Evolutionary conservation across 257 asterid species (phyloP).

Genomic region (Nicotiana benthamiana): DNA sequence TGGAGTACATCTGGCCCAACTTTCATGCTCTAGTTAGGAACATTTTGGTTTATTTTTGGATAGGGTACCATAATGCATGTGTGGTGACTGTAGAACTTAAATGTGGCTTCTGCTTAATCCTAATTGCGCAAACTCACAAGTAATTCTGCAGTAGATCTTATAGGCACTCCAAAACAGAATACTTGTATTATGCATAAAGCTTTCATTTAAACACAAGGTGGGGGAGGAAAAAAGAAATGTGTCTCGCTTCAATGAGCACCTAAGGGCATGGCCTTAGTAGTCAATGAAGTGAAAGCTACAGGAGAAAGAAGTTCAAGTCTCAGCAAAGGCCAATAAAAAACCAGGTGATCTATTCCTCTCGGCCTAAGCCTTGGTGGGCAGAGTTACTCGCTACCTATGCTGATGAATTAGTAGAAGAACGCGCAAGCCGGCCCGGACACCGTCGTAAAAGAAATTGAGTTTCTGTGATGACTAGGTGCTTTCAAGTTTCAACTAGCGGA

Average conservation of each 20-base stretch:
- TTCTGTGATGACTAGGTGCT: background rate
- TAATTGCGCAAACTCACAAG: background rate
- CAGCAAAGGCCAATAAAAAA: background rate
- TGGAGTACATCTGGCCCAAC: background rate
- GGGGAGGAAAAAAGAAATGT: background rate
- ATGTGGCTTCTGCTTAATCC: background rate
- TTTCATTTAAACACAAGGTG: background rate
- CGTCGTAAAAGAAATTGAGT: background rate
- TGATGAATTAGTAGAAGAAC: background rate
- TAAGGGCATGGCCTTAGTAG: background rate
- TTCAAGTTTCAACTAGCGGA: background rate
- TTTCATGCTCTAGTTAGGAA: background rate
- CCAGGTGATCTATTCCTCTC: background rate
- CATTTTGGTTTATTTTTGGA: background rate
- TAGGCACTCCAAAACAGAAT: background rate
- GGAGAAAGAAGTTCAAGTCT: background rate
- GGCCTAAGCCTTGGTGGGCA: background rate
- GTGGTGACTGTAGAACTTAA: background rate
- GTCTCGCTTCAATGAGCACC: conserved; percentile 2
- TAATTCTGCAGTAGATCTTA: background rate
- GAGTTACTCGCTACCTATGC: background rate
- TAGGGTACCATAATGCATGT: background rate
- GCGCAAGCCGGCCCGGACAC: background rate
- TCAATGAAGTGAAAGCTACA: background rate
- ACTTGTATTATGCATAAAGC: background rate